A percentile compares a stretch with the other conserved stretches of the same genome.
phyloP scores from a whole-genome alignment of 805 yeast species.

The Kregervanrija fluxuum region DNA sequence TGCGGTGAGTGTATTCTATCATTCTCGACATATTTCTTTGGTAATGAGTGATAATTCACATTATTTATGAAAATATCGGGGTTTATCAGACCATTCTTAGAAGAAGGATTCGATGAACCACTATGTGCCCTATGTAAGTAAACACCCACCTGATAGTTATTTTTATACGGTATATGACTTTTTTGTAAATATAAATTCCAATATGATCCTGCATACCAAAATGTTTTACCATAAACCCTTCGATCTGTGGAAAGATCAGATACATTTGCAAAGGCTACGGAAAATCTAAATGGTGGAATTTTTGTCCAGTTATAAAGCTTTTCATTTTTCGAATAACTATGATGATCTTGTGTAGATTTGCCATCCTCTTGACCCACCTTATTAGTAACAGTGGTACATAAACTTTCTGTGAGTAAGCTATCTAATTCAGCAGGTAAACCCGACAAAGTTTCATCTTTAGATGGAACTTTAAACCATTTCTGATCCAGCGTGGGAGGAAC shows the following conservation, averaged over 20 bases:
- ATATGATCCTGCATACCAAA: slow-evolving; percentile 57
- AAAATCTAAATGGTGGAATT: slow-evolving; percentile 48
- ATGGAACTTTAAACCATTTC: slow-evolving; percentile 36
- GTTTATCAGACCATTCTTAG: slow-evolving; percentile 34
- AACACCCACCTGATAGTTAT: slow-evolving; percentile 46
- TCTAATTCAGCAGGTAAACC: slow-evolving; percentile 35
- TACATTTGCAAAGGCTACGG: slow-evolving; percentile 43
- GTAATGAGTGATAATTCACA: slow-evolving; percentile 19
- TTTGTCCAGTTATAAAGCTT: slow-evolving; percentile 31
- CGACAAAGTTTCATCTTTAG: slow-evolving; percentile 40
- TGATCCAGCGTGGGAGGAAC: slow-evolving; percentile 19
- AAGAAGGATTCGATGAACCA: slow-evolving; percentile 27
- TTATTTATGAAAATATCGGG: slow-evolving; percentile 29
- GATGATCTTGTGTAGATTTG: slow-evolving; percentile 19
- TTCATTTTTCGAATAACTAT: slow-evolving; percentile 10
- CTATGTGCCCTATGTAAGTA: slow-evolving; percentile 44
- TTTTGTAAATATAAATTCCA: slow-evolving; percentile 53
- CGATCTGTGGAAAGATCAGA: slow-evolving; percentile 37
- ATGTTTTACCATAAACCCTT: slow-evolving; percentile 42
- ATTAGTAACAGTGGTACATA: slow-evolving; percentile 2
- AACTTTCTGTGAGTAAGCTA: slow-evolving; percentile 7
- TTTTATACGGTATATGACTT: slow-evolving; percentile 30
- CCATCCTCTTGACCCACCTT: slow-evolving; percentile 13
- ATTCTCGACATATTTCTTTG: slow-evolving; percentile 11
- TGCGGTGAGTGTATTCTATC: not conserved